These are phyloP conservation scores for Rhodotorula mucilaginosa DNA, from an alignment of 1,284 basidiomycete species.

Conservation along the genomic window DNA sequence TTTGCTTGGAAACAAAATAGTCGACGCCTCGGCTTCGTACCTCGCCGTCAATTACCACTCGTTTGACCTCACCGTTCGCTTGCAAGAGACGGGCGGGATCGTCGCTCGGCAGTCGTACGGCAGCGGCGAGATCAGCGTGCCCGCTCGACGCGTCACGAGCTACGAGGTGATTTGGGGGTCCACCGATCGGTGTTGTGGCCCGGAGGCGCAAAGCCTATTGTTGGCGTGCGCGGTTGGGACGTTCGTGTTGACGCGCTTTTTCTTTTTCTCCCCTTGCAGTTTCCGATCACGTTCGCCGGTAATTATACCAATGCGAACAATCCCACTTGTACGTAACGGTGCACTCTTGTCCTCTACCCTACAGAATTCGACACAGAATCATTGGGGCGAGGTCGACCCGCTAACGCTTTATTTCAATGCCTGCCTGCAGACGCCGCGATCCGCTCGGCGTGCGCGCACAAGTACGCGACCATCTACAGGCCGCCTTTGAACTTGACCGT, in stretches of 20 bases:
- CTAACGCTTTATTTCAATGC: not conserved
- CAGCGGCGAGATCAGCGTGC: constrained; percentile 19
- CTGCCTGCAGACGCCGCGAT: constrained; percentile 4
- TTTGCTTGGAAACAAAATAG: not conserved
- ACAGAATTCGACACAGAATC: not conserved
- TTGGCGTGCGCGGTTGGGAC: not conserved
- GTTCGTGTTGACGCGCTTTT: not conserved
- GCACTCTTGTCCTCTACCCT: not conserved
- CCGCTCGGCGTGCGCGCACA: constrained; percentile 18
- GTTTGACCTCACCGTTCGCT: constrained; percentile 24
- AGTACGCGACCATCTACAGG: constrained; percentile 23
- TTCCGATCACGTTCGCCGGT: constrained; percentile 25
- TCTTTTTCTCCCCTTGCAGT: not conserved
- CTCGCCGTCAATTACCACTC: constrained; percentile 26
- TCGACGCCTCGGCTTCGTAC: constrained; percentile 28
- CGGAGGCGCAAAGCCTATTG: not conserved
- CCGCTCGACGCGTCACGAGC: constrained; percentile 11
- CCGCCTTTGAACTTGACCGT: constrained; percentile 29
- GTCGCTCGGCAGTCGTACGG: constrained; percentile 15
- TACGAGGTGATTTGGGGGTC: constrained; percentile 5
- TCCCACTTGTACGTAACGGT: constrained; percentile 7
- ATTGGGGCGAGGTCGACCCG: not conserved
- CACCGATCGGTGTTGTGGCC: not conserved
- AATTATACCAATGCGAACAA: constrained; percentile 19
- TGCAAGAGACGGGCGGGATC: constrained; percentile 20